phyloP scores from a whole-genome alignment of 192 early-diverging fungal species.

The Fimicolochytrium jonesii region DNA sequence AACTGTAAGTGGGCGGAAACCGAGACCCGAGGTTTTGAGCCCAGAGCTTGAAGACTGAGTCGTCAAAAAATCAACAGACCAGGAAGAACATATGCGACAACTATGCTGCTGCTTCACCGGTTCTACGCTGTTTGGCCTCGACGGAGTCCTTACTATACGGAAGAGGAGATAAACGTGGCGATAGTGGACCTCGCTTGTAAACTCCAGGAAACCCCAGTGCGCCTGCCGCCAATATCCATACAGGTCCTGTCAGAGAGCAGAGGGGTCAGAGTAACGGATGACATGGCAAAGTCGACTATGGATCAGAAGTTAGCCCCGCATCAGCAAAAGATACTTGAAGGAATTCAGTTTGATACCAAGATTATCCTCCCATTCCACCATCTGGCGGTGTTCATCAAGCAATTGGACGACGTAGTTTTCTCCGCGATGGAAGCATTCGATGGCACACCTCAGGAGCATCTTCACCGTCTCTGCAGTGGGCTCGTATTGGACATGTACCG shows the following conservation, averaged over 20 bases:
- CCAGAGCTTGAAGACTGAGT: too few relatives aligned
- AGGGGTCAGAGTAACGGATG: conserved; percentile 8
- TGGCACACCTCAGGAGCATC: background rate
- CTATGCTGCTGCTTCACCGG: conserved; percentile 11
- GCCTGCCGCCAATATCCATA: conserved; percentile 5
- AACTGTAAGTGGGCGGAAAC: conserved; percentile 6
- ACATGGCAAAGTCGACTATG: conserved; percentile 3
- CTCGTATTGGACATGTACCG: conserved; percentile 14
- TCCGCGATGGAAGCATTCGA: too few relatives aligned
- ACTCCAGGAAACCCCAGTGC: conserved; percentile 21
- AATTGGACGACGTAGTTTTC: too few relatives aligned
- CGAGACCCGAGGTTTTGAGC: too few relatives aligned
- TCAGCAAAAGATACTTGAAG: conserved; percentile 24
- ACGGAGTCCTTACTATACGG: conserved; percentile 13
- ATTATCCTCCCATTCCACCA: conserved; percentile 18
- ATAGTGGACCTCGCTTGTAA: conserved; percentile 25
- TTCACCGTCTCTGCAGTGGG: conserved; percentile 1
- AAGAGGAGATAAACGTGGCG: conserved; percentile 19
- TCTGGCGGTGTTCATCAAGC: background rate
- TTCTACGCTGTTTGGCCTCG: conserved; percentile 26
- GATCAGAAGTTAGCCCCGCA: conserved; percentile 12
- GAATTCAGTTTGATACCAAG: conserved; percentile 15
- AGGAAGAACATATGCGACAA: conserved; percentile 20
- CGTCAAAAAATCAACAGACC: conserved; percentile 12
- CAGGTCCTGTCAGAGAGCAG: conserved; percentile 17